Evolutionary conservation across 257 asterid species (phyloP).

Genomic region (Nicotiana obtusifolia): DNA sequence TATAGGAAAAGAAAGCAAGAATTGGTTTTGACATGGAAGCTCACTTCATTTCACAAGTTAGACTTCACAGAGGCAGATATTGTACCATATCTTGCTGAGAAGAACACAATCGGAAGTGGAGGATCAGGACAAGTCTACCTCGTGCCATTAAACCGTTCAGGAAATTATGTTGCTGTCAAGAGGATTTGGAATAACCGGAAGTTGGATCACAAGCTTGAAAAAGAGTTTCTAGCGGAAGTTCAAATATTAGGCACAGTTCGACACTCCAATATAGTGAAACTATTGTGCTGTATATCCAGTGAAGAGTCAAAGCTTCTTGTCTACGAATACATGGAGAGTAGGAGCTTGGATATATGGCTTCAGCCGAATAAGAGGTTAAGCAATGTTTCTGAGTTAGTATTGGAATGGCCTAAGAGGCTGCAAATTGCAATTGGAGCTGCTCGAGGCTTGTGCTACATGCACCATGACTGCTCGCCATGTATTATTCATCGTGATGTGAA

Average conservation of each 20-base stretch:
- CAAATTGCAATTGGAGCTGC: slow-evolving; percentile 33
- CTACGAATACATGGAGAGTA: slow-evolving; percentile 1
- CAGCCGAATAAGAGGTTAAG: background rate
- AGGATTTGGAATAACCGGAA: background rate
- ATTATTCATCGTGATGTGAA: slow-evolving; percentile 50
- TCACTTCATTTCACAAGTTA: background rate
- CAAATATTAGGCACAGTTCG: slow-evolving; percentile 1
- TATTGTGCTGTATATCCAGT: background rate
- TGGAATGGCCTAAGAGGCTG: slow-evolving; percentile 32
- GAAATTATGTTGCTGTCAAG: background rate
- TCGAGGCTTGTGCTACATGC: slow-evolving; percentile 30
- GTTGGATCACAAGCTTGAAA: background rate
- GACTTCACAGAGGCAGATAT: slow-evolving; percentile 1
- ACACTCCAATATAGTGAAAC: slow-evolving; percentile 6
- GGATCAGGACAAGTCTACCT: slow-evolving; percentile 3
- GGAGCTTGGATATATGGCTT: slow-evolving; percentile 3
- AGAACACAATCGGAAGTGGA: background rate
- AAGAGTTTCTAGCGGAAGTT: slow-evolving; percentile 4
- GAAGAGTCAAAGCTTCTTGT: slow-evolving; percentile 9
- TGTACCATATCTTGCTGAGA: background rate
- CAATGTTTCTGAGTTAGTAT: background rate
- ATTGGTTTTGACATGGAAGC: background rate
- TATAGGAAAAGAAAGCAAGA: background rate
- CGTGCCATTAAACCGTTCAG: background rate
- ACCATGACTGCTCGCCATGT: slow-evolving; percentile 23